Conservation (phyloP, 331 rosid genomes). For the Rosa hybrid region DNA sequence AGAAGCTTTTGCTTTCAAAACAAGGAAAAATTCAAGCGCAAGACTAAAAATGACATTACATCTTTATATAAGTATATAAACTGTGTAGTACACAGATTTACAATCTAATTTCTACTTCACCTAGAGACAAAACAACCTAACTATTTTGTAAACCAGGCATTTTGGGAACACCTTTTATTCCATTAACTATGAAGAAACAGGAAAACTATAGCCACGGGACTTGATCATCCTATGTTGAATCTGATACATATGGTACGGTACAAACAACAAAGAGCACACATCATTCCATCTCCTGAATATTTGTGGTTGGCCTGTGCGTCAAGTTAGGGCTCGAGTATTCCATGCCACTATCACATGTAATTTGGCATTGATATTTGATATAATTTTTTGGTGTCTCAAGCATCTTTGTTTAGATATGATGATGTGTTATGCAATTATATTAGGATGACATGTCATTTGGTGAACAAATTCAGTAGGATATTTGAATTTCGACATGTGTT, state of each 20-base stretch:
- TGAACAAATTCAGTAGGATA: too few species aligned
- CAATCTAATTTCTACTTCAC: not conserved
- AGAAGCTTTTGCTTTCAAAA: too few species aligned
- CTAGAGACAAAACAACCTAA: not conserved
- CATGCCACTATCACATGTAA: conserved; percentile 22
- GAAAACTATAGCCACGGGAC: not conserved
- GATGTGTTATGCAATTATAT: too few species aligned
- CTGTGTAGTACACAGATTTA: not conserved
- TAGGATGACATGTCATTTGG: too few species aligned
- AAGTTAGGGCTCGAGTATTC: conserved; percentile 53
- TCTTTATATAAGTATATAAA: not conserved
- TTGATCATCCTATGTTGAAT: not conserved
- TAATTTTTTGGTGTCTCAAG: too few species aligned
- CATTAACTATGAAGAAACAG: not conserved
- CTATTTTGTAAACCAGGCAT: not conserved
- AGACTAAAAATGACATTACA: not conserved
- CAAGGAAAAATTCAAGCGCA: too few species aligned
- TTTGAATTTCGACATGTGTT: too few species aligned
- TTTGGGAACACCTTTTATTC: not conserved
- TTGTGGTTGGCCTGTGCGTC: conserved; percentile 53
- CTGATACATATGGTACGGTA: conserved; percentile 15
- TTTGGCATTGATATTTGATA: too few species aligned
- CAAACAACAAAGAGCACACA: conserved; percentile 5
- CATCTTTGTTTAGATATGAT: too few species aligned
- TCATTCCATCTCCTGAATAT: conserved; percentile 45